Percentiles rank a stretch among this genome's conserved stretches.
These are phyloP conservation scores for Pistacia vera DNA, from an alignment of 345 rosid species.

Conservation along the genomic window DNA sequence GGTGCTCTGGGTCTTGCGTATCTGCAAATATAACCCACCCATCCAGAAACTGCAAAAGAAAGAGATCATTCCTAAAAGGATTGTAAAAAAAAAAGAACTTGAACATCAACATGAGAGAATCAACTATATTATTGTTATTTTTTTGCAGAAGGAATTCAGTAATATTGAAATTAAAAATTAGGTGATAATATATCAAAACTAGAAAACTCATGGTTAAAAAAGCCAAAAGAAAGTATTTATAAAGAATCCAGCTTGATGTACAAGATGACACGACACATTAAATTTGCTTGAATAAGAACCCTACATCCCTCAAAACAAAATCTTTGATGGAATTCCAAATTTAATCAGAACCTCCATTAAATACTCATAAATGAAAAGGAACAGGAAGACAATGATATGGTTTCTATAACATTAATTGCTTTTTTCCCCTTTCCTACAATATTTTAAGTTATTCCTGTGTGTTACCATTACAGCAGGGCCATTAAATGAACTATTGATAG, in stretches of 20 bases:
- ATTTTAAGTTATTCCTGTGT: not conserved
- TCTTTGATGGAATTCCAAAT: not conserved
- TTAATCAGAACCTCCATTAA: not conserved
- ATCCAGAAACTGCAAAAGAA: constrained; percentile 46
- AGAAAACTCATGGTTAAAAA: not conserved
- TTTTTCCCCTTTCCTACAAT: not conserved
- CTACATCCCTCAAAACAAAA: not conserved
- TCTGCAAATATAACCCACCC: constrained; percentile 68
- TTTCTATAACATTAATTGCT: not conserved
- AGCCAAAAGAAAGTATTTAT: not conserved
- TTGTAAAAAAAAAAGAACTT: too few relatives aligned
- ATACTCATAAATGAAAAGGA: not conserved
- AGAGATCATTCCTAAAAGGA: not conserved
- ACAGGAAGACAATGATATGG: not conserved
- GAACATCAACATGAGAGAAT: not conserved
- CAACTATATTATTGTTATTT: not conserved
- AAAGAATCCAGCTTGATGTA: constrained; percentile 2
- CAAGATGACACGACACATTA: not conserved
- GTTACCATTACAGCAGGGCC: not conserved
- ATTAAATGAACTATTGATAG: not conserved
- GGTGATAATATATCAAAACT: not conserved
- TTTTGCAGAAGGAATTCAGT: too few relatives aligned
- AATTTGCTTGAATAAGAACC: too few relatives aligned
- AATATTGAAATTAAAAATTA: not conserved
- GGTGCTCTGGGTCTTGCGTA: constrained; percentile 44